Evolutionary conservation across 129 eudicot genomes (phyloP).

Genomic region (Chrysanthemum makinoi): DNA sequence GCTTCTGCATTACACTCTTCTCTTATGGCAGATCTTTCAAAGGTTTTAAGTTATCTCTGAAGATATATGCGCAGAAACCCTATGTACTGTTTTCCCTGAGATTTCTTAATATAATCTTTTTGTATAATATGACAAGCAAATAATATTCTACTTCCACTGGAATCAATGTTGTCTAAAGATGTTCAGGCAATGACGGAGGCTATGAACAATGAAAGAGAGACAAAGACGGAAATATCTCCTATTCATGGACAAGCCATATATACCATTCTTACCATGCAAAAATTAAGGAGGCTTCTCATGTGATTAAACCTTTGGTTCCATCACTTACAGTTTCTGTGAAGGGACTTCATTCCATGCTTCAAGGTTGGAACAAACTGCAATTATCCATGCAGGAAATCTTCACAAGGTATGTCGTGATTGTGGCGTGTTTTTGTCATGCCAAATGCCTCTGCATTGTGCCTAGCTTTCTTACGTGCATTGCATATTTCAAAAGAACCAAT

Average conservation of each 20-base stretch:
- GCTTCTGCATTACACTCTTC: slow-evolving; percentile 80
- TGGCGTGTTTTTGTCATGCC: slow-evolving; percentile 12
- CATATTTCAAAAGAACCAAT: no score
- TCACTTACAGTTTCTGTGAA: slow-evolving; percentile 65
- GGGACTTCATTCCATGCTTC: slow-evolving; percentile 79
- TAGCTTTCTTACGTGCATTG: no score
- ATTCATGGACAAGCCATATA: slow-evolving; percentile 95
- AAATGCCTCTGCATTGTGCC: neutral
- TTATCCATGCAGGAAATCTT: slow-evolving; percentile 95
- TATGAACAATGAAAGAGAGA: slow-evolving; percentile 77
- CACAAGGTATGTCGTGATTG: slow-evolving; percentile 61
- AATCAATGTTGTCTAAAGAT: slow-evolving; percentile 78
- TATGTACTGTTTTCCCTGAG: neutral
- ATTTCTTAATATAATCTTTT: slow-evolving; percentile 15
- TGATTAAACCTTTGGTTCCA: slow-evolving; percentile 72
- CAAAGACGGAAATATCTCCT: slow-evolving; percentile 73
- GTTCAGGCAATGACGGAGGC: slow-evolving; percentile 97
- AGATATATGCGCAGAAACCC: slow-evolving; percentile 7
- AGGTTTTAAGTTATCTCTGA: slow-evolving; percentile 46
- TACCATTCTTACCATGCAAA: slow-evolving; percentile 72
- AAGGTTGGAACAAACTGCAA: slow-evolving; percentile 79
- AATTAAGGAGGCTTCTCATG: slow-evolving; percentile 64
- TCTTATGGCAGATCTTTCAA: slow-evolving; percentile 76
- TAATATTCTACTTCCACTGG: slow-evolving; percentile 78
- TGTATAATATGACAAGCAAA: slow-evolving; percentile 49